Conservation (phyloP, 2,329 filamentous ascomycete species). For the Ceratocystis cubensis region DNA sequence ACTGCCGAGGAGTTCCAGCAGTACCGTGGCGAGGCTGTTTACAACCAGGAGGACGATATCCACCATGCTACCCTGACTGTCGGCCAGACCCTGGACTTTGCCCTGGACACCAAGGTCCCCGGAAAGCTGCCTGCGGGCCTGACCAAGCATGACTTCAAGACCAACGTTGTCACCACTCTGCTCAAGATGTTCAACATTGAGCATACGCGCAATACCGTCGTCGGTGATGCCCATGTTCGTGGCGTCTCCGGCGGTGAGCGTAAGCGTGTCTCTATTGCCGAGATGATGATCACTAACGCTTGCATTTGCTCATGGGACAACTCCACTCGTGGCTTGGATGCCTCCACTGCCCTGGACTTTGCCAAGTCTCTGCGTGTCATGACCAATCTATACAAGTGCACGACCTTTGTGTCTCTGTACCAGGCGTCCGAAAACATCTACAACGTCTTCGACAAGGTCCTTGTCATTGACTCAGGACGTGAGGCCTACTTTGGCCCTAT, state of each 20-base stretch:
- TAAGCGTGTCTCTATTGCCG: constrained; percentile 70
- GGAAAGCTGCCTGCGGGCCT: constrained; percentile 65
- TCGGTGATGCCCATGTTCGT: constrained; percentile 69
- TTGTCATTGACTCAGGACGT: constrained; percentile 64
- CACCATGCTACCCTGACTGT: constrained; percentile 79
- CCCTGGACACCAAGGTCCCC: constrained; percentile 72
- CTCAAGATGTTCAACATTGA: constrained; percentile 91
- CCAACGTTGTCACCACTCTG: constrained; percentile 59
- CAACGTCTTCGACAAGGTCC: constrained; percentile 67
- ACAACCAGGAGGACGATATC: constrained; percentile 76
- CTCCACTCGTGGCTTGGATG: constrained; percentile 55
- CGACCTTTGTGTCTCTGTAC: constrained; percentile 76
- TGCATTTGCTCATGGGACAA: constrained; percentile 68
- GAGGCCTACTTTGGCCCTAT: constrained; percentile 66
- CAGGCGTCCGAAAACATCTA: constrained; percentile 77
- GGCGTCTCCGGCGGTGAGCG: constrained; percentile 70
- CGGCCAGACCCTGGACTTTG: constrained; percentile 75
- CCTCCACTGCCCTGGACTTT: constrained; percentile 55
- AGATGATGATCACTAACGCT: constrained; percentile 65
- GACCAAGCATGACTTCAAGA: constrained; percentile 61
- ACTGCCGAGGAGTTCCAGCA: constrained; percentile 56
- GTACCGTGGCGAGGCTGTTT: constrained; percentile 72
- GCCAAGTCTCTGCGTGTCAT: constrained; percentile 60
- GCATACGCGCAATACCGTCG: constrained; percentile 72
- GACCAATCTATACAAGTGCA: constrained; percentile 72